phyloP scores from a whole-genome alignment of 768 basidiomycete species.

The Pleurotus tuber-regium region DNA sequence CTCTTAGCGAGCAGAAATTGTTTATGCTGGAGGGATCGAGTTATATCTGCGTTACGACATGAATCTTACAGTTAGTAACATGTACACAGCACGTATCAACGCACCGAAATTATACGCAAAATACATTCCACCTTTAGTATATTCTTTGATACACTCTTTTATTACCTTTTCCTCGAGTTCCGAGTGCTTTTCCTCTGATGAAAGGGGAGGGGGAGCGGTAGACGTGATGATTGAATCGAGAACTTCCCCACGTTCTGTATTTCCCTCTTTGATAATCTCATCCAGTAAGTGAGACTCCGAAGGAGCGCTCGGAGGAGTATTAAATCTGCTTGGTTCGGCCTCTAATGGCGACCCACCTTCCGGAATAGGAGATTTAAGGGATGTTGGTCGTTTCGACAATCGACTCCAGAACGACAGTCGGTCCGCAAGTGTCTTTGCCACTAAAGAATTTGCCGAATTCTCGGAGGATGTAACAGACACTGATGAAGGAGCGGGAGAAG shows the following conservation, averaged over 20 bases:
- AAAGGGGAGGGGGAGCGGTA: constrained; percentile 59
- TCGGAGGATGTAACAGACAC: constrained; percentile 54
- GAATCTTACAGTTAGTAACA: background rate
- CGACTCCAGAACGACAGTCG: constrained; percentile 77
- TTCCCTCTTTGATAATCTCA: constrained; percentile 41
- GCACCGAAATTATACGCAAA: constrained; percentile 85
- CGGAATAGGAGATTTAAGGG: constrained; percentile 11
- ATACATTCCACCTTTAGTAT: constrained; percentile 85
- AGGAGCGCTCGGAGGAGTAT: constrained; percentile 11
- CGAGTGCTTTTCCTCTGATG: constrained; percentile 62
- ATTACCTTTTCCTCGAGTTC: constrained; percentile 86
- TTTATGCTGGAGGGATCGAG: constrained; percentile 80
- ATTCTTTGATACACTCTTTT: constrained; percentile 73
- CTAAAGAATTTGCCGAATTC: constrained; percentile 39
- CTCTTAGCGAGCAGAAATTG: constrained; percentile 60
- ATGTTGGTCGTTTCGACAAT: constrained; percentile 44
- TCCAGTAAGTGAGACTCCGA: constrained; percentile 38
- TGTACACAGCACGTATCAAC: constrained; percentile 13
- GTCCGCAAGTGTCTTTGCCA: constrained; percentile 61
- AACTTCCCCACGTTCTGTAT: constrained; percentile 49
- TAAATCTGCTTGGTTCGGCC: constrained; percentile 9
- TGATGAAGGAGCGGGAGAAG: constrained; percentile 45
- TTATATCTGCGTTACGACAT: constrained; percentile 54
- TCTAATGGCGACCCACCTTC: background rate
- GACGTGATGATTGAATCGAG: constrained; percentile 56